Evolutionary conservation across 129 eudicot species (phyloP).

Genomic region (Helichrysum umbraculigerum): DNA sequence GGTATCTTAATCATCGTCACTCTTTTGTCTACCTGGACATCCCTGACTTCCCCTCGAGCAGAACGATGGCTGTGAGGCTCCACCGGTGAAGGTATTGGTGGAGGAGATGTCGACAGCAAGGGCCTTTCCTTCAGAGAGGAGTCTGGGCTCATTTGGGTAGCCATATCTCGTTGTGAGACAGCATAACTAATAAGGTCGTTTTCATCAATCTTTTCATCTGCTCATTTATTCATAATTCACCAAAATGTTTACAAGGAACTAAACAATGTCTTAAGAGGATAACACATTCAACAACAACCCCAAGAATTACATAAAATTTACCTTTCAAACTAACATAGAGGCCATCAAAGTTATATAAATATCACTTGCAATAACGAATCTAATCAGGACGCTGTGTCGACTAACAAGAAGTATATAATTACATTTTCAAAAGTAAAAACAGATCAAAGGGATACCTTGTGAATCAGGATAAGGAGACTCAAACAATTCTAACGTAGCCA

Average conservation of each 20-base stretch:
- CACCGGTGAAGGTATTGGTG: constrained; percentile 24
- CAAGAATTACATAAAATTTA: not conserved
- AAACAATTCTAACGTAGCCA: constrained; percentile 31
- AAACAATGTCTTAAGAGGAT: not conserved
- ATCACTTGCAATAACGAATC: not conserved
- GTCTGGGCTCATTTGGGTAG: constrained; percentile 91
- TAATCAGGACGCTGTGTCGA: not conserved
- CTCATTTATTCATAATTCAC: constrained; percentile 21
- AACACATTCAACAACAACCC: not conserved
- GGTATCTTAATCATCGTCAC: constrained; percentile 40
- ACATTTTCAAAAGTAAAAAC: not conserved
- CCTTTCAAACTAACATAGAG: not conserved
- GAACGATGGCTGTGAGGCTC: constrained; percentile 29
- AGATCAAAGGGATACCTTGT: constrained; percentile 46
- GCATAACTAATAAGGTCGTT: constrained; percentile 34
- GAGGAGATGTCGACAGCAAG: constrained; percentile 45
- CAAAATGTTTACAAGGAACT: constrained; percentile 7
- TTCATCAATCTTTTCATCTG: constrained; percentile 61
- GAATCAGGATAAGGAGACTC: constrained; percentile 55
- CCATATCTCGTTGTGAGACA: constrained; percentile 73
- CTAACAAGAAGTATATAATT: not conserved
- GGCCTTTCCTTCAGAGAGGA: constrained; percentile 53
- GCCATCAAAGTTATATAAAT: not conserved
- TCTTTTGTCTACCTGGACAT: constrained; percentile 88
- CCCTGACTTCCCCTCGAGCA: constrained; percentile 61